Evolutionary conservation across 2,329 filamentous ascomycete genomes (phyloP).

Genomic region (Hysterium pulicare): DNA sequence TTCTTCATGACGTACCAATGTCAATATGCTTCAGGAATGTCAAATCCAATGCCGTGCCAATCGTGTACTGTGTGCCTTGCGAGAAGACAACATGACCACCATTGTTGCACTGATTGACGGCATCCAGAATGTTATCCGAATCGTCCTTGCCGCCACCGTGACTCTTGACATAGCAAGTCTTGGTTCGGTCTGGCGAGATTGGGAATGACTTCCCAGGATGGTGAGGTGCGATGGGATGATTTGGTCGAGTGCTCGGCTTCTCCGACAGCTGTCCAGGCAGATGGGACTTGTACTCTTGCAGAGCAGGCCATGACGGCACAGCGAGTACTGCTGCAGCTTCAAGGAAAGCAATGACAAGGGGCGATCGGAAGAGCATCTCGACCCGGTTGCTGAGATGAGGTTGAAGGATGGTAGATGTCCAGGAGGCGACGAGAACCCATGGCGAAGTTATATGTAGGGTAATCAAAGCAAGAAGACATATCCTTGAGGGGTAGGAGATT

Average conservation of each 20-base stretch:
- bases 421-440: background rate
- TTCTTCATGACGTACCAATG: conserved; percentile 42
- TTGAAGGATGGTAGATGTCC: background rate
- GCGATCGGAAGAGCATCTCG: conserved; percentile 26
- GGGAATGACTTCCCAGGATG: conserved; percentile 34
- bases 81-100: conserved; percentile 61
- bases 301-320: conserved; percentile 3
- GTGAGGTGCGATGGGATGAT: conserved; percentile 32
- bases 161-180: conserved; percentile 38
- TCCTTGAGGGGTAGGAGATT: background rate
- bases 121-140: conserved; percentile 50
- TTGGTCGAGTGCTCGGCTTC: conserved; percentile 22
- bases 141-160: conserved; percentile 47
- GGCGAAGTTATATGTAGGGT: background rate
- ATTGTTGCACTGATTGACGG: conserved; percentile 59
- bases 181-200: conserved; percentile 31
- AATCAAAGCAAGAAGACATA: background rate
- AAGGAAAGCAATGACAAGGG: conserved; percentile 21
- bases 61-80: conserved; percentile 54
- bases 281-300: conserved; percentile 4
- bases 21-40: conserved; percentile 64
- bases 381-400: background rate
- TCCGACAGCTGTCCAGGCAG: conserved; percentile 13
- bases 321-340: conserved; percentile 20
- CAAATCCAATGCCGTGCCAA: conserved; percentile 63